Evolutionary conservation across 257 asterid genomes (phyloP).

Genomic region (Craterostigma plantagineum): DNA sequence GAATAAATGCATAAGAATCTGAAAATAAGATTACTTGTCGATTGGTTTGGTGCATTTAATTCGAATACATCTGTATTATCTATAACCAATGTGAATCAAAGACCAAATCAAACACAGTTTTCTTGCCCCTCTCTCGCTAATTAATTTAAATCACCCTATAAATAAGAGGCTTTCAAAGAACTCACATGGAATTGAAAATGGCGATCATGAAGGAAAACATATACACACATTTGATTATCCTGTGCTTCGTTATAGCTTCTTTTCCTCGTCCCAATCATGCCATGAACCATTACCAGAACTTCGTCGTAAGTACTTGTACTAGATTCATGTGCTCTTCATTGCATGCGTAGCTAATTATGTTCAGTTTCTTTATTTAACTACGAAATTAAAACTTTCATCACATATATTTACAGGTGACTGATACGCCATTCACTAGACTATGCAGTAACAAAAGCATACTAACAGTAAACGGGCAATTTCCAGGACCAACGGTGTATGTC

Average conservation of each 20-base stretch:
- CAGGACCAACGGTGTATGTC: conserved; percentile 21
- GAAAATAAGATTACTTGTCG: too few species aligned
- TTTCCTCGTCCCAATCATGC: not conserved
- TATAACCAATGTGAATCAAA: too few species aligned
- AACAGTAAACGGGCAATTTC: conserved; percentile 27
- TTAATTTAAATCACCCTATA: too few species aligned
- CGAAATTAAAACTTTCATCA: not conserved
- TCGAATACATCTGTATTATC: conserved; percentile 3
- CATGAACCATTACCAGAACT: not conserved
- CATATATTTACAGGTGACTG: conserved; percentile 10
- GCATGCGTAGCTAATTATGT: not conserved
- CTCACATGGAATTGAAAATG: too few species aligned
- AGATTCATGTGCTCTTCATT: not conserved
- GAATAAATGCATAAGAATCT: too few species aligned
- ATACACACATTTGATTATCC: too few species aligned
- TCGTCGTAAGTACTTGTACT: not conserved
- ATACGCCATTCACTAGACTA: conserved; percentile 15
- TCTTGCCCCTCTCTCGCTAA: too few species aligned
- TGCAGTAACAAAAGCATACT: conserved; percentile 24
- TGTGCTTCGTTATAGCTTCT: too few species aligned
- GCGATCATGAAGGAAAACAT: too few species aligned
- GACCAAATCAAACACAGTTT: too few species aligned
- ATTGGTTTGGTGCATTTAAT: conserved; percentile 2
- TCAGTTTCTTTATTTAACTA: not conserved
- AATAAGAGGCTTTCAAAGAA: too few species aligned